A percentile compares a stretch with the other conserved stretches of the same genome.
Evolutionary conservation across 441 rosid genomes (phyloP).

Genomic region (Aquilaria agallochum): DNA sequence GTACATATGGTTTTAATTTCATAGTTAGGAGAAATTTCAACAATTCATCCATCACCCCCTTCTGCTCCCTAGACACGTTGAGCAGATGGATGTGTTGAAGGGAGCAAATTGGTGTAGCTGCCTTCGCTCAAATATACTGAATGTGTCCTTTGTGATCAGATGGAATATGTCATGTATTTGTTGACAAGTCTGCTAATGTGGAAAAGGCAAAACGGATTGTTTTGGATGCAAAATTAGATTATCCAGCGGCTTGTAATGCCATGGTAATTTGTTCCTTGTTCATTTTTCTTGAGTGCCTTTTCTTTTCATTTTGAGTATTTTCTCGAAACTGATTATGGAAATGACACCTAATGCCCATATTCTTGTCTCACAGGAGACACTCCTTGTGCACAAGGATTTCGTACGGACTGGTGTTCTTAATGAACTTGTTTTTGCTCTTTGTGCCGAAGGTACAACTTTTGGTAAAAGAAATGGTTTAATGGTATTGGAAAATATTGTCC

Average conservation of each 20-base stretch:
- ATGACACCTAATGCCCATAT: slow-evolving; percentile 7
- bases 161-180: slow-evolving; percentile 96
- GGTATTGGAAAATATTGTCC: neutral
- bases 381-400: slow-evolving; percentile 88
- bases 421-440: slow-evolving; percentile 52
- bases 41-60: no score
- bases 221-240: slow-evolving; percentile 89
- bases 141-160: slow-evolving; percentile 32
- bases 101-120: no score
- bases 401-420: slow-evolving; percentile 51
- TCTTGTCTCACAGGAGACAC: slow-evolving; percentile 69
- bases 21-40: no score
- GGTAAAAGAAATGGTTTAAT: slow-evolving; percentile 2
- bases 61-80: no score
- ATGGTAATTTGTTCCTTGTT: slow-evolving; percentile 53
- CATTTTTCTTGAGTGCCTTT: slow-evolving; percentile 8
- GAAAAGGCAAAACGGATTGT: slow-evolving; percentile 80
- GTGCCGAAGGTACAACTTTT: slow-evolving; percentile 49
- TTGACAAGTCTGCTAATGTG: slow-evolving; percentile 83
- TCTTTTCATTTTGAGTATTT: neutral
- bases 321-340: neutral
- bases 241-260: slow-evolving; percentile 99
- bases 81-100: no score
- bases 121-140: no score
- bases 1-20: no score